Conservation (phyloP, 169 alveolate genomes). For the Eimeria falciformis region DNA sequence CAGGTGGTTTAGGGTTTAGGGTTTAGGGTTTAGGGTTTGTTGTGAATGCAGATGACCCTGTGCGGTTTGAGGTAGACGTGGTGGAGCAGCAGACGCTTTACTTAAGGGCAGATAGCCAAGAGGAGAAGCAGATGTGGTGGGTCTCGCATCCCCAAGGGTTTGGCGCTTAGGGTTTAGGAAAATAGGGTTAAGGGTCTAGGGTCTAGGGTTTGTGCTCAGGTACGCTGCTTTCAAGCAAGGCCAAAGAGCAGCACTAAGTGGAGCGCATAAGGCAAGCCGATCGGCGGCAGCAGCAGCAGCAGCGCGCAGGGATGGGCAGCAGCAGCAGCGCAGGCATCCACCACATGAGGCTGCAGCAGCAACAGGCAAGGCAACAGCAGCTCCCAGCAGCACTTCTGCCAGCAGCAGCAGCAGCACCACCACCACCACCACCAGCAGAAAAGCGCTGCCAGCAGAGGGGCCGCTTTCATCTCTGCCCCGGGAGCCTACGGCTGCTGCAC, state of each 20-base stretch:
- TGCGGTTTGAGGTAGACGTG: constrained; percentile 75
- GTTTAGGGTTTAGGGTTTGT: neutral
- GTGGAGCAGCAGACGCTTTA: constrained; percentile 76
- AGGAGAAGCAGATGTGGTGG: constrained; percentile 73
- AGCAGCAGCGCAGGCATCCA: constrained; percentile 2
- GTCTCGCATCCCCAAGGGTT: too few species aligned
- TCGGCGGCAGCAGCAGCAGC: constrained; percentile 10
- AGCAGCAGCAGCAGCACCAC: constrained; percentile 39
- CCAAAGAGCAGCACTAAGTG: constrained; percentile 61
- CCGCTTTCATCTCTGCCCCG: neutral
- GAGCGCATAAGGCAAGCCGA: neutral
- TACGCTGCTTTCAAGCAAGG: constrained; percentile 71
- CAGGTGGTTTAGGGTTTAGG: constrained; percentile 16
- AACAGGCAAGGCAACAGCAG: neutral
- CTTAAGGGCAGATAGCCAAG: constrained; percentile 66
- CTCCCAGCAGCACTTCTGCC: neutral
- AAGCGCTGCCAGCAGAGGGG: neutral
- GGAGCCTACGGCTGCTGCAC: constrained; percentile 15
- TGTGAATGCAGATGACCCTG: constrained; percentile 68
- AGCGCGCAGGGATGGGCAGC: neutral
- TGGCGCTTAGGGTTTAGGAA: neutral
- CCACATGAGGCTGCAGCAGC: constrained; percentile 28
- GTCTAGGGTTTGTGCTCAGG: constrained; percentile 10
- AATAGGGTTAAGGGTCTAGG: constrained; percentile 3
- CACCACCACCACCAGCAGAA: neutral